These are phyloP conservation scores for Chaetoceros muelleri DNA, from an alignment of 108 stramenopile genomes.

Conservation along the genomic window DNA sequence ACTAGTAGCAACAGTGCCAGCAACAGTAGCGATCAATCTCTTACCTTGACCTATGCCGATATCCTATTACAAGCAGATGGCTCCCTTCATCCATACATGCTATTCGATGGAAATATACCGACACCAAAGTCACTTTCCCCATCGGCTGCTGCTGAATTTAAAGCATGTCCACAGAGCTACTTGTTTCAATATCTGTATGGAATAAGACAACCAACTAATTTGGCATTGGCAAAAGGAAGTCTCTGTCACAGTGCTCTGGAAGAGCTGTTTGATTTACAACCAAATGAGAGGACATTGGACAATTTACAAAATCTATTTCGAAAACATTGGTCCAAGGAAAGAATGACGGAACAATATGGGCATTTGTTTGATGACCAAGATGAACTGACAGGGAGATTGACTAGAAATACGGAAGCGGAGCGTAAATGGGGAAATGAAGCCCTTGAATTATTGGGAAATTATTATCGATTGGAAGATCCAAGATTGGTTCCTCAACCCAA, in stretches of 20 bases:
- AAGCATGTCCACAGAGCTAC: conserved; percentile 77
- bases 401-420: conserved; percentile 47
- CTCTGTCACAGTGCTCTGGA: conserved; percentile 76
- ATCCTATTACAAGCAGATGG: not conserved
- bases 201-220: conserved; percentile 46
- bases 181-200: conserved; percentile 72
- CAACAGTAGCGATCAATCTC: too few species aligned
- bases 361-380: conserved; percentile 34
- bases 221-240: conserved; percentile 53
- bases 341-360: conserved; percentile 31
- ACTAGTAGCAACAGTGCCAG: too few species aligned
- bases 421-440: conserved; percentile 64
- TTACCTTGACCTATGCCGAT: not conserved
- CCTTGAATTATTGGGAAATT: conserved; percentile 60
- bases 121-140: conserved; percentile 64
- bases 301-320: conserved; percentile 73
- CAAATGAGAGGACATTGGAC: conserved; percentile 50
- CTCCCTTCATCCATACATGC: not conserved
- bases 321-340: conserved; percentile 38
- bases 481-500: conserved; percentile 26
- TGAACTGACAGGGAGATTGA: conserved; percentile 1
- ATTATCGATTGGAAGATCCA: conserved; percentile 67
- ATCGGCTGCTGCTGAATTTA: conserved; percentile 60
- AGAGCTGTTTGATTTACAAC: conserved; percentile 66
- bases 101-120: conserved; percentile 20